Conservation (phyloP, 176 grass and related monocot species). For the Zoysia pacifica region DNA sequence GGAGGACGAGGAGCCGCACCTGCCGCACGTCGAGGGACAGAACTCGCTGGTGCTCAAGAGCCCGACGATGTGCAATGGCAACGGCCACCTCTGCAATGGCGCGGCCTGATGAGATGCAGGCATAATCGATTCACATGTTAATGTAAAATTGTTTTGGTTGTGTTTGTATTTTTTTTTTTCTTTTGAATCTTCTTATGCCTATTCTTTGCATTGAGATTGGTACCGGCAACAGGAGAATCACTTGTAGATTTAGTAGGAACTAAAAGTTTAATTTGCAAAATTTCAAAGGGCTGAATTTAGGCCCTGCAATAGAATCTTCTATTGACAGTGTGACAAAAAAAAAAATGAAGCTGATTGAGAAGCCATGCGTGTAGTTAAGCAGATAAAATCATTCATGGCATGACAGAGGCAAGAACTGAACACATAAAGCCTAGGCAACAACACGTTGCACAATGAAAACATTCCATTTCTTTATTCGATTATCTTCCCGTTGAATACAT, state of each 20-base stretch:
- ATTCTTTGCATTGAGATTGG: slow-evolving; percentile 7
- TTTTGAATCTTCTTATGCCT: not conserved
- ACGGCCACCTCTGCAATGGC: slow-evolving; percentile 40
- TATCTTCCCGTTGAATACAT: too few species aligned
- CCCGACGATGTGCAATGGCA: slow-evolving; percentile 26
- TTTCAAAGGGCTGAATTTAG: too few species aligned
- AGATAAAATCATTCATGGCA: too few species aligned
- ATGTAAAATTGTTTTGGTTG: not conserved
- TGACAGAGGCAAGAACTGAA: too few species aligned
- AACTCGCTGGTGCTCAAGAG: slow-evolving; percentile 35
- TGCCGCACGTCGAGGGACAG: slow-evolving; percentile 48
- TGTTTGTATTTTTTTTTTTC: slow-evolving; percentile 13
- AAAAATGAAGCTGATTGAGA: too few species aligned
- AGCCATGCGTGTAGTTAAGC: too few species aligned
- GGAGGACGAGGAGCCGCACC: slow-evolving; percentile 37
- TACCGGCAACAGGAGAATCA: slow-evolving; percentile 7
- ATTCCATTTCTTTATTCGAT: too few species aligned
- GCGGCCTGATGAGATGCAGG: not conserved
- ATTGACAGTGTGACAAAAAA: too few species aligned
- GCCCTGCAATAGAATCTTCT: too few species aligned
- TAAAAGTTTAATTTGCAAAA: too few species aligned
- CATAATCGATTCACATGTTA: not conserved
- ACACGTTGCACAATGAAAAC: too few species aligned
- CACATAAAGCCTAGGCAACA: too few species aligned
- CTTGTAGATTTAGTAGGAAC: not conserved